Evolutionary conservation across 2,329 filamentous ascomycete genomes (phyloP), one percentile per base, ranked within the genome.

Genomic region (Dactylellina cionopaga): DNA sequence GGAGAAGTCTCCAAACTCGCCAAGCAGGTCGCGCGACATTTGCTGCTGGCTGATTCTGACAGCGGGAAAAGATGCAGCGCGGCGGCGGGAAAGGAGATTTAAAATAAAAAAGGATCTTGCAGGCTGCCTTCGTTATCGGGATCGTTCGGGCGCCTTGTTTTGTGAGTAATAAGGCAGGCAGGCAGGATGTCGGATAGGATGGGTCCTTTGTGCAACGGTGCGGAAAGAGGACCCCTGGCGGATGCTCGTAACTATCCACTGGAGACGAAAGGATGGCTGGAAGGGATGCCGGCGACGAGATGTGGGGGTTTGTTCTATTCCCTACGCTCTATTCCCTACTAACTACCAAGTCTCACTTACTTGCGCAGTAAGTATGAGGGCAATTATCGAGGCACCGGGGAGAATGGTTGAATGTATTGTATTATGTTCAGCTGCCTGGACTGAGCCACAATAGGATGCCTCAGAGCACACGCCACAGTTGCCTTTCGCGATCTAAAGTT

Each of bases 11-110:
- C 56, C 56, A 44, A 62, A 70, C 19, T 70, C 64, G 64, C 54
- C 64, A 44, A 69, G 19, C 15, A 69, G 54, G 35, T 69, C 64
- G 55, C 55, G 64, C 46, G 64, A 69, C 64, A 69, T 68, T n/a
- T n/a, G n/a, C n/a, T n/a, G 25, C 35, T 25, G 24, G 27, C 29
- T n/a, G 29, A 33, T 35, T 11, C 5, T 41, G 51, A 19, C 51
- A 25, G 51, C 31, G 19, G 41, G 15, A n/a, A n/a, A 44, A 6
- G 24, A 51, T 27, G 46, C 31, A 31, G 37, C 9, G 5, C 9
- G 13, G 49, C 4, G 15, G 31, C 24, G 51, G 51, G 19, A 55
- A 43, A 33, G 19, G 7, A 19, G 24, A 27, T 29, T 29, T 27
- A 13, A 29, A 3, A 56, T 7, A 25, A 25, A 41, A 24, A 27